Base-by-base conservation (phyloP, 306 rosid genomes). In the Elaeagnus macrophylla region DNA sequence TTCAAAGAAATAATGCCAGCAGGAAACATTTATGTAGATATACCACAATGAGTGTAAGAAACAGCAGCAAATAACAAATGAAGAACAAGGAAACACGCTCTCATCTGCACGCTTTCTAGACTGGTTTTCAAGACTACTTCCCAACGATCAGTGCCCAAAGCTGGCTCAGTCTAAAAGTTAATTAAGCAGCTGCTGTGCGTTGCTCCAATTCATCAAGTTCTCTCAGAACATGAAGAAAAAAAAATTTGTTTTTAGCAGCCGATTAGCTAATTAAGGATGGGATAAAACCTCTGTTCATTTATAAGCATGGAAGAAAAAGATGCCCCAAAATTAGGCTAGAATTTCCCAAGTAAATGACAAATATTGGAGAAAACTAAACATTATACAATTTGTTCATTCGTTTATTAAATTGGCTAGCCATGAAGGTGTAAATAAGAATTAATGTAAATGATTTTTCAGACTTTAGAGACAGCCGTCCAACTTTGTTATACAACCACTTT, bases 11-110 rank as follows among this genome's bases (percentile, higher is more conserved):
- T 25, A 25, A 25, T 25, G 32, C 32, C 32, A n/a, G n/a, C n/a
- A n/a, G 32, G 32, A 25, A 25, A 25, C 15, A 40, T 7, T 10
- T 17, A 45, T 8, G 11, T 42, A 36, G 68, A 35, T 82, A 69
- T 83, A 87, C 95, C 95, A 61, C 94, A 83, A 63, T 69, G 77
- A 53, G 61, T 60, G 75, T 76, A 79, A 66, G 72, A 72, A 64
- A 79, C 43, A 60, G 80, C 52, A 57, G 71, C 65, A 12, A 79
- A 49, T 50, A 67, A 54, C 4, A 81, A 48, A 62, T 60, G 77
- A 61, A 81, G 70, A 47, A 75, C 51, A 64, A 78, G 60, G 61
- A 78, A 39, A 54, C 64, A 50, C 52, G 56, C 36, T 65, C 58
- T 77, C 45, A 36, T 61, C 32, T 5, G 69, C 32, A 51, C 1